Evolutionary conservation across 306 rosid genomes (phyloP), one percentile per base, ranked within the genome.

Genomic region (Alnus rubra): DNA sequence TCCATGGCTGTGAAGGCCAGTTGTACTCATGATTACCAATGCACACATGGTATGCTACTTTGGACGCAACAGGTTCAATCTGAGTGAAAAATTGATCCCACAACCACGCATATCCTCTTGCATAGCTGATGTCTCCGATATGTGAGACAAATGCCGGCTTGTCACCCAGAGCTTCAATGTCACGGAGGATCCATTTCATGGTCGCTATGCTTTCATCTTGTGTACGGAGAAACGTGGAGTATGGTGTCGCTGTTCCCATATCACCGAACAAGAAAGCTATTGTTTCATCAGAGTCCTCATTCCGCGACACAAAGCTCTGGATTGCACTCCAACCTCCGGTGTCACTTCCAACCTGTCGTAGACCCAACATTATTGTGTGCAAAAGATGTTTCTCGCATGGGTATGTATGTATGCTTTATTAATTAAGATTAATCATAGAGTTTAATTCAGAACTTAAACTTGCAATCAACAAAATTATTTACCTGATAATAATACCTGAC

Each of bases 51-150:
- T 95, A 95, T 19, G 97, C 89, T 69, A 91, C 83, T 76, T 78
- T 88, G 60, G 94, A 74, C 0, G 99, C 96, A 71, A 93, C 82
- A 35, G 96, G 94, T 71, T 95, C 96, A 54, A 95, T 81, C 85
- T 87, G 98, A 31, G 31, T 50, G 55, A 95, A 95, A 78, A 95
- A 95, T 37, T 90, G 88, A 49, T 95, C 97, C 99, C 98, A 95
- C 74, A 95, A 65, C 97, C 99, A 92, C 0, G 89, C 80, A 76
- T 95, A 89, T 51, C 99, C 99, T 85, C 98, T 86, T 37, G 99
- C 99, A 30, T 95, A 95, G 86, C 98, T 93, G 52, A 90, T 91
- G 74, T 95, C 99, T 45, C 99, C 98, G 55, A 95, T 90, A 81
- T 95, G 99, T 19, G 99, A 95, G 52, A 95, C 62, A 70, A 92